These are phyloP conservation scores for Apiotrichum montevideense DNA, from an alignment of 1,284 basidiomycete genomes.

Conservation along the genomic window DNA sequence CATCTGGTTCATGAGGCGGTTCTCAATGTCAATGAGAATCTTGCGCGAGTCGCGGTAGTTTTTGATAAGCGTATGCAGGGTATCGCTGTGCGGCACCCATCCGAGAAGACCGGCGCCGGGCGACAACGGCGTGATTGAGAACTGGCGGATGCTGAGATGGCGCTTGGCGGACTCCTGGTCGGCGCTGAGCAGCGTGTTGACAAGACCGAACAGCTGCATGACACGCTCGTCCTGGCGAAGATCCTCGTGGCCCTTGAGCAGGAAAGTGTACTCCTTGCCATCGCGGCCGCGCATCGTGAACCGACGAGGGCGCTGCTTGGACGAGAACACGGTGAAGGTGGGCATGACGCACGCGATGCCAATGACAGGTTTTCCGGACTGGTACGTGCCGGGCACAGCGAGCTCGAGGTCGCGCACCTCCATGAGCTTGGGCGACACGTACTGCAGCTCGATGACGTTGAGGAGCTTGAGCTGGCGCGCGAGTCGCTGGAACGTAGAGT, in stretches of 20 bases:
- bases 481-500: slow-evolving; percentile 94
- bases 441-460: slow-evolving; percentile 91
- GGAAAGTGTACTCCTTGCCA: slow-evolving; percentile 87
- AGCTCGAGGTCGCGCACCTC: slow-evolving; percentile 85
- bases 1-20: slow-evolving; percentile 99
- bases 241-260: slow-evolving; percentile 97
- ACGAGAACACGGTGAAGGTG: slow-evolving; percentile 86
- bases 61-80: slow-evolving; percentile 94
- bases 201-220: slow-evolving; percentile 97
- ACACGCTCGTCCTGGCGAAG: slow-evolving; percentile 97
- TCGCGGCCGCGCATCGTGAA: slow-evolving; percentile 85
- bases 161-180: slow-evolving; percentile 96
- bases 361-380: slow-evolving; percentile 79
- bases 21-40: slow-evolving; percentile 96
- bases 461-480: slow-evolving; percentile 88
- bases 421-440: slow-evolving; percentile 88
- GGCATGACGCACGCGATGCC: slow-evolving; percentile 77
- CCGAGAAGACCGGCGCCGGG: slow-evolving; percentile 93
- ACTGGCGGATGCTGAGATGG: slow-evolving; percentile 88
- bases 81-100: slow-evolving; percentile 96
- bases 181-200: slow-evolving; percentile 88
- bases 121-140: slow-evolving; percentile 88
- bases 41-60: slow-evolving; percentile 92
- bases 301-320: slow-evolving; percentile 95
- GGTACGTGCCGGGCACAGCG: slow-evolving; percentile 95